Conservation (phyloP, 2,329 filamentous ascomycete species). For the Claviceps spartinae region DNA sequence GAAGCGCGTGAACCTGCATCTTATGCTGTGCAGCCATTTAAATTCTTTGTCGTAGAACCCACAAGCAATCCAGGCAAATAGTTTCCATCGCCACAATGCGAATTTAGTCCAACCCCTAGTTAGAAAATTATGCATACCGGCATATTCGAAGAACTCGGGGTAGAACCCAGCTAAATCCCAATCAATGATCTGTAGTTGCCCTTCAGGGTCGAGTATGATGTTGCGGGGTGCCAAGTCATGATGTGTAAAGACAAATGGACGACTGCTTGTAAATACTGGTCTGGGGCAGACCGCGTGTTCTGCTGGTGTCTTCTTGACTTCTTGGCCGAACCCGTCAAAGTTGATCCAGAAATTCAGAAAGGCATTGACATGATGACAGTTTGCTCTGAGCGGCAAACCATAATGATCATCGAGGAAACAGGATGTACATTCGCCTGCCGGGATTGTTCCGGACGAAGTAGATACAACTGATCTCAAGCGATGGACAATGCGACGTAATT, state of each 20-base stretch:
- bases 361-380: neutral
- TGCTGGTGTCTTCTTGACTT: neutral
- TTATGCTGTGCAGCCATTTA: neutral
- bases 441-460: neutral
- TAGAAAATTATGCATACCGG: neutral
- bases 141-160: neutral
- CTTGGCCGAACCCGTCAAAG: neutral
- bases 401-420: neutral
- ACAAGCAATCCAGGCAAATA: neutral
- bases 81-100: neutral
- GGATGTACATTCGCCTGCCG: neutral
- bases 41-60: neutral
- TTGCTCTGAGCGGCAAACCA: neutral
- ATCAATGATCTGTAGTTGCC: neutral
- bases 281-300: neutral
- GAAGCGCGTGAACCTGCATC: neutral
- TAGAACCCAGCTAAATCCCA: neutral
- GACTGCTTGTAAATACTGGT: neutral
- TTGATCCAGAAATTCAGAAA: neutral
- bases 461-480: neutral
- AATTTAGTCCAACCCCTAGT: neutral
- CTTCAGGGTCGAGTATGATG: neutral
- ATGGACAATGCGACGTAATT: neutral
- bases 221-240: neutral
- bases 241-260: neutral